Evolutionary conservation across 169 alveolate genomes (phyloP).

Genomic region (Plasmodium coatneyi): DNA sequence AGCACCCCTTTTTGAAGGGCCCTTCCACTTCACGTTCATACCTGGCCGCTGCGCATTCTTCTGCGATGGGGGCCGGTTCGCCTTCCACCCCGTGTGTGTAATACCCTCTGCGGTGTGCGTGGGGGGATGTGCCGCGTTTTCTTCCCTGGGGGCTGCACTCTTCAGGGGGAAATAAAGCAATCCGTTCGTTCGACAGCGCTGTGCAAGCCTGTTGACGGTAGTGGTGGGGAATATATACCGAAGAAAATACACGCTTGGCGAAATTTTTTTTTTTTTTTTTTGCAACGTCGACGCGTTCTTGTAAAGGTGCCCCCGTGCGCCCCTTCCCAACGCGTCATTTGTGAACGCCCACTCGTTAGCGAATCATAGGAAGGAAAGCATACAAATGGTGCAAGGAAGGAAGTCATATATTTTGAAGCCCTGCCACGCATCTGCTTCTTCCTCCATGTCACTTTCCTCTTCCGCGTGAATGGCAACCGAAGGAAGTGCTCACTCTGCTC

Average conservation of each 20-base stretch:
- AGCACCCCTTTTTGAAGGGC: not conserved
- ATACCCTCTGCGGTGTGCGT: not conserved
- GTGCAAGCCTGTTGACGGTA: not conserved
- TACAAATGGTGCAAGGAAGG: not conserved
- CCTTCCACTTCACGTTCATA: not conserved
- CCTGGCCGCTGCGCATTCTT: not conserved
- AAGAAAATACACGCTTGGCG: not conserved
- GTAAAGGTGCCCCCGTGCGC: not conserved
- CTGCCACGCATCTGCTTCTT: not conserved
- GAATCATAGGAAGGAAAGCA: not conserved
- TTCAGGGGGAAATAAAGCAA: not conserved
- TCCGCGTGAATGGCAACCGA: not conserved
- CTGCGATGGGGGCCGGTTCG: not conserved
- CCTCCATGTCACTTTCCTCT: not conserved
- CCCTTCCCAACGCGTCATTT: not conserved
- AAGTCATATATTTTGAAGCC: not conserved
- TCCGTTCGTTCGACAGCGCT: not conserved
- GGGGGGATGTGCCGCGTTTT: not conserved
- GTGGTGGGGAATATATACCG: not conserved
- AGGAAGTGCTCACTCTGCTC: not conserved
- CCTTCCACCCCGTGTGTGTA: not conserved
- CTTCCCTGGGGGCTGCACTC: not conserved
- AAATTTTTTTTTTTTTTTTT: too few species aligned
- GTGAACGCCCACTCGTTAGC: not conserved
- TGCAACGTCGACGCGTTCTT: not conserved